Evolutionary conservation across 176 grass and related monocot species (phyloP).

Genomic region (Raddia guianensis): DNA sequence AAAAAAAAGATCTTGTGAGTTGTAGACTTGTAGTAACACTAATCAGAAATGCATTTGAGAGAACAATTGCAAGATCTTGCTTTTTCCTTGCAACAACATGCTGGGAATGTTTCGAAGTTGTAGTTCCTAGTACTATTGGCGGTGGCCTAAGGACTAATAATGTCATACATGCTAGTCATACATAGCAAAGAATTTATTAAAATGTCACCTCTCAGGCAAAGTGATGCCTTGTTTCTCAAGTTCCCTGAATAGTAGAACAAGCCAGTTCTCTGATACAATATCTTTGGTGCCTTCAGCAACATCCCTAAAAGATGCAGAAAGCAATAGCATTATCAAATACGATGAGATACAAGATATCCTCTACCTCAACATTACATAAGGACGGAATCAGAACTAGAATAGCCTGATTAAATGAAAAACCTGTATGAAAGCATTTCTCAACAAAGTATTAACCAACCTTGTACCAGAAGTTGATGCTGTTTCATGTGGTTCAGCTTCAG

Average conservation of each 20-base stretch:
- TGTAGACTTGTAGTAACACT: constrained; percentile 9
- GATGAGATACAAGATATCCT: not conserved
- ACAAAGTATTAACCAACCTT: constrained; percentile 51
- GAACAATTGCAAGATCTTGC: constrained; percentile 4
- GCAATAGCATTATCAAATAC: constrained; percentile 20
- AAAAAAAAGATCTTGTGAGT: not conserved
- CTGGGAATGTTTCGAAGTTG: not conserved
- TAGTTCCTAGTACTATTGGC: not conserved
- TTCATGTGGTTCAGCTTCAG: constrained; percentile 64
- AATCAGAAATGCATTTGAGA: constrained; percentile 3
- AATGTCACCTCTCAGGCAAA: constrained; percentile 85
- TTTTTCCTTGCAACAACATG: not conserved
- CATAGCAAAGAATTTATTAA: constrained; percentile 26
- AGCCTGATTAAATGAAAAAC: constrained; percentile 29
- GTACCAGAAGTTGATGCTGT: constrained; percentile 49
- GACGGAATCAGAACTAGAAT: constrained; percentile 20
- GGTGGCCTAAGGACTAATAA: constrained; percentile 9
- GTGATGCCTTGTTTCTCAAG: constrained; percentile 84
- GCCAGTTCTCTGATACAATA: constrained; percentile 66
- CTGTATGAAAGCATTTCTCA: constrained; percentile 11
- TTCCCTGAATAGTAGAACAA: constrained; percentile 63
- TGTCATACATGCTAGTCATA: constrained; percentile 23
- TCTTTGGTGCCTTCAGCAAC: constrained; percentile 53
- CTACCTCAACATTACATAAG: not conserved
- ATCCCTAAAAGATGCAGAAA: constrained; percentile 48